Evolutionary conservation across 1,284 basidiomycete genomes (phyloP), one percentile per base, ranked within the genome.

Genomic region (Trichosporon inkin): DNA sequence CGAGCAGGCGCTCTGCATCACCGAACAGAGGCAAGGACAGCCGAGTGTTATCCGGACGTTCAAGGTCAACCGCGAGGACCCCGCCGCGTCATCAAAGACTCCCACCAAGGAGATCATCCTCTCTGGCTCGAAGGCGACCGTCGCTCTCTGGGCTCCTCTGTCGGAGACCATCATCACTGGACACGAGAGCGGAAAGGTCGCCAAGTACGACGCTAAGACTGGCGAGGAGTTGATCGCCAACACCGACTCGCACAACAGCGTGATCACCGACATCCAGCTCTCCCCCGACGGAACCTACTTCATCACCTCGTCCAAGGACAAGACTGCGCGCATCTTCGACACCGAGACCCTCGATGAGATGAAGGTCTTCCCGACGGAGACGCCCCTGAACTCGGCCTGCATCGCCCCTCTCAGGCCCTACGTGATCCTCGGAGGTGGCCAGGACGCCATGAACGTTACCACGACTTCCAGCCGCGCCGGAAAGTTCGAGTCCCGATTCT

Each of bases 401-500:
- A 83, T 98, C 55, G 85, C 92, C 16, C 90, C 90, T 3, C 82
- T 84, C 57, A 85, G 86, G 72, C 95, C 94, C 52, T 98, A 93
- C 73, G 89, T 95, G 53, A 84, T 96, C 35, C 82, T 97, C 40
- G 96, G 96, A 56, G 95, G 95, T 79, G 95, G 95, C 58, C 95
- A 98, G 79, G 95, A 98, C 75, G 95, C 95, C 10, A 97, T 95
- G 93, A 88, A 83, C 72, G 95, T 99, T 59, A 98, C 96, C 14
- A 98, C 92, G 5, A 99, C 95, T 2, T 92, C 90, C 6, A 77
- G 87, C 37, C 86, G 95, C 59, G 91, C 96, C 76, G 96, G 95
- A 40, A 95, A 96, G 79, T 99, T 99, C 78, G 96, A 99, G 81
- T 92, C 93, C 3, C 84, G 94, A 52, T 98, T 99, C 82, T 99